These are phyloP conservation scores for Boletellus ananiceps DNA, from an alignment of 768 basidiomycete species.

Conservation along the genomic window DNA sequence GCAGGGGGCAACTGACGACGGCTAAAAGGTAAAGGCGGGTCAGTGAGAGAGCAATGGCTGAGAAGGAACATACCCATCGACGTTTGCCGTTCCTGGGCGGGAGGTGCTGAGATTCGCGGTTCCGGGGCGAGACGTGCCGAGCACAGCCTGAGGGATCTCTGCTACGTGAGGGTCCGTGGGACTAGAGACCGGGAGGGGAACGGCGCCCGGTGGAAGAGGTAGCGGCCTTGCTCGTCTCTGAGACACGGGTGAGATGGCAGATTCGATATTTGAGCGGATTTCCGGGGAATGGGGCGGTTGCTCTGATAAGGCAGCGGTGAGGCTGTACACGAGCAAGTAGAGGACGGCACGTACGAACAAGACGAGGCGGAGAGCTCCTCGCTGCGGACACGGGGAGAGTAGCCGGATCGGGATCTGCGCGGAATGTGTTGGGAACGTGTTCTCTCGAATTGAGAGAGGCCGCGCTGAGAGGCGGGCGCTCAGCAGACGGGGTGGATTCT, in stretches of 20 bases:
- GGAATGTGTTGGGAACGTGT: slow-evolving; percentile 16
- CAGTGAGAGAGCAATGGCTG: neutral
- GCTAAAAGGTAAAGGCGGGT: slow-evolving; percentile 10
- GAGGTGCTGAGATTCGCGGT: slow-evolving; percentile 7
- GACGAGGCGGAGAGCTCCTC: slow-evolving; percentile 18
- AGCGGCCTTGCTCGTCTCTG: slow-evolving; percentile 28
- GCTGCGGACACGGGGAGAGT: slow-evolving; percentile 8
- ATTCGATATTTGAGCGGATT: slow-evolving; percentile 17
- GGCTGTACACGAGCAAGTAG: neutral
- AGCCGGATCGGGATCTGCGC: slow-evolving; percentile 17
- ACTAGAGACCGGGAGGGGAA: slow-evolving; percentile 8
- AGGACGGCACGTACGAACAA: slow-evolving; percentile 17
- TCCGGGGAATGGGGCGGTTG: slow-evolving; percentile 18
- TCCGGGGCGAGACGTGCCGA: neutral
- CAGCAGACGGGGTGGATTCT: slow-evolving; percentile 33
- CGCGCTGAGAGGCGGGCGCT: slow-evolving; percentile 20
- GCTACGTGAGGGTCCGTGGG: slow-evolving; percentile 14
- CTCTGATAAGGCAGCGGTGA: slow-evolving; percentile 4
- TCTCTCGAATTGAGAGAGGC: slow-evolving; percentile 19
- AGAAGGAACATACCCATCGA: slow-evolving; percentile 20
- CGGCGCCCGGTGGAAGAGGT: slow-evolving; percentile 25
- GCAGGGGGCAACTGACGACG: slow-evolving; percentile 30
- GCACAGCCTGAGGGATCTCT: slow-evolving; percentile 10
- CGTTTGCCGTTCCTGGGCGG: slow-evolving; percentile 22
- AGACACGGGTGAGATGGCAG: slow-evolving; percentile 26